A percentile compares a stretch with the other conserved stretches of the same genome.
Evolutionary conservation across 108 stramenopile species (phyloP).

Genomic region (Nitzschia palea): DNA sequence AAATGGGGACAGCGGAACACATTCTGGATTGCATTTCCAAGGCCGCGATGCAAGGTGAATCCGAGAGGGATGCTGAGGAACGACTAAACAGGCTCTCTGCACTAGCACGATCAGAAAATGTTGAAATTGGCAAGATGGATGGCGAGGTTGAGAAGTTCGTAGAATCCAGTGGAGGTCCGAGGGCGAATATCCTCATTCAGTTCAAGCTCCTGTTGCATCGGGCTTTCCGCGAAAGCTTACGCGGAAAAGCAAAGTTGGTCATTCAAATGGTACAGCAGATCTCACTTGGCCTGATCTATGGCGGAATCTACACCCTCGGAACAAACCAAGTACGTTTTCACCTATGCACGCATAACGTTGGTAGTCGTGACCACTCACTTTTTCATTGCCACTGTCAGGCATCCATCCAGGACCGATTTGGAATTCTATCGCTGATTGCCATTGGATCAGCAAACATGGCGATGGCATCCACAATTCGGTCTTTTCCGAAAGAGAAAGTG

Average conservation of each 20-base stretch:
- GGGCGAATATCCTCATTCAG: conserved; percentile 66
- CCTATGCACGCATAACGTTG: not conserved
- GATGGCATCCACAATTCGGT: conserved; percentile 74
- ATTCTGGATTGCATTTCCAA: conserved; percentile 82
- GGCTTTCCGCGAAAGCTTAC: conserved; percentile 60
- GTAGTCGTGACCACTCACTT: not conserved
- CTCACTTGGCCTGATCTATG: conserved; percentile 78
- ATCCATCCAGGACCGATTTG: conserved; percentile 84
- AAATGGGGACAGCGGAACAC: conserved; percentile 73
- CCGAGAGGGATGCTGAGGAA: conserved; percentile 40
- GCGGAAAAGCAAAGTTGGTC: conserved; percentile 71
- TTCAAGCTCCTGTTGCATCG: conserved; percentile 66
- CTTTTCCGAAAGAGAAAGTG: conserved; percentile 87
- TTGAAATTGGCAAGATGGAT: conserved; percentile 32
- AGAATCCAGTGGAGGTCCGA: conserved; percentile 33
- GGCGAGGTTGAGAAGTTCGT: conserved; percentile 11
- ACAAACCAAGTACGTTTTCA: conserved; percentile 54
- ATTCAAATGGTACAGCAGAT: conserved; percentile 86
- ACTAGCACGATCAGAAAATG: conserved; percentile 33
- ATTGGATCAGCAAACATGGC: conserved; percentile 89
- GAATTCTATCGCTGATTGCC: conserved; percentile 75
- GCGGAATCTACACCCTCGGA: conserved; percentile 77
- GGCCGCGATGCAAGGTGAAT: conserved; percentile 21
- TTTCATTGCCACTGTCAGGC: conserved; percentile 30
- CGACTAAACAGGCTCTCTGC: conserved; percentile 57